These are phyloP conservation scores for Rhizopus delemar DNA, from an alignment of 371 early-diverging fungal genomes.

Conservation along the genomic window DNA sequence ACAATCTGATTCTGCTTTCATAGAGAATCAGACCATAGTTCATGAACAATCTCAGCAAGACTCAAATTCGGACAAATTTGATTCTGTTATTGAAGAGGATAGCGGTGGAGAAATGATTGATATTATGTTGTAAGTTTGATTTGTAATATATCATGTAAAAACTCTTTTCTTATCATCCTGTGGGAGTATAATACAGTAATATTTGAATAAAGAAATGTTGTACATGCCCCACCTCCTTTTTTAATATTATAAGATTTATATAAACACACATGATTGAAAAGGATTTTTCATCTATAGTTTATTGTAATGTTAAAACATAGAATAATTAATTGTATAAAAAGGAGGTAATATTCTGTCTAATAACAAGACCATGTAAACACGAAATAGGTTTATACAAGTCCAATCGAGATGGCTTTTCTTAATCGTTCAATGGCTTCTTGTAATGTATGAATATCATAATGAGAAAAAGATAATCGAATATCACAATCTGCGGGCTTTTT, in stretches of 20 bases:
- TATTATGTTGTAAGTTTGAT: constrained; percentile 29
- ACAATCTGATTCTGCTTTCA: constrained; percentile 26
- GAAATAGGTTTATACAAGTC: not conserved
- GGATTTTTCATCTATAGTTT: no score
- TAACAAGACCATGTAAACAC: not conserved
- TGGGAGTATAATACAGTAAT: no score
- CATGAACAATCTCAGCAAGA: constrained; percentile 14
- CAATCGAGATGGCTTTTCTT: constrained; percentile 18
- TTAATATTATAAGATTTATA: no score
- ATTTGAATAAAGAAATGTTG: no score
- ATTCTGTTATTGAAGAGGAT: constrained; percentile 15
- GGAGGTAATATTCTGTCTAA: not conserved
- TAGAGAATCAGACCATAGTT: constrained; percentile 34
- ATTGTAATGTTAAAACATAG: not conserved
- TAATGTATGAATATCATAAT: constrained; percentile 22
- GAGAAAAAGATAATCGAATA: constrained; percentile 30
- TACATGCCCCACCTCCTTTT: no score
- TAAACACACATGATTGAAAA: no score
- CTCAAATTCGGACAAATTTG: not conserved
- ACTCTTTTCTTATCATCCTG: not conserved
- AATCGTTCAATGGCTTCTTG: constrained; percentile 21
- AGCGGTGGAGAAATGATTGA: constrained; percentile 36
- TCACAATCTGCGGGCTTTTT: constrained; percentile 8
- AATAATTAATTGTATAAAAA: not conserved
- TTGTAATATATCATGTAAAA: not conserved